Evolutionary conservation across 176 grass and related monocot species (phyloP).

Genomic region (Triticum urartu): DNA sequence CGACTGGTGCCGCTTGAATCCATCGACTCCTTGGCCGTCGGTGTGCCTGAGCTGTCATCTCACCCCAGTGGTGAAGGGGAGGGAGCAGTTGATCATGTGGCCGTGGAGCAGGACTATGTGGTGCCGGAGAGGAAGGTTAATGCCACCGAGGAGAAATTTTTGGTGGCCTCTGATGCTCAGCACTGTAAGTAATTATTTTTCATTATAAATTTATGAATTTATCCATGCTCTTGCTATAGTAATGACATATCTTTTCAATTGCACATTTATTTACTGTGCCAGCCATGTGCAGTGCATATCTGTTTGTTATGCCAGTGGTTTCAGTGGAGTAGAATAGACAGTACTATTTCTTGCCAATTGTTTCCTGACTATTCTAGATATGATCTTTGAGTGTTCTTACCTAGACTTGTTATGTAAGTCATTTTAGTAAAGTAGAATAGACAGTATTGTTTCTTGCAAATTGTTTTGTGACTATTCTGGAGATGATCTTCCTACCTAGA

Average conservation of each 20-base stretch:
- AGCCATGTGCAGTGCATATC: not conserved
- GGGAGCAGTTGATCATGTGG: slow-evolving; percentile 20
- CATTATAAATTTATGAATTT: slow-evolving; percentile 10
- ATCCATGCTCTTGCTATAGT: not conserved
- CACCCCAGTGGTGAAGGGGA: slow-evolving; percentile 3
- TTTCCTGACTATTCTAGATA: no score
- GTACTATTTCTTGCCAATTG: not conserved
- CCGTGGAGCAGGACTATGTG: not conserved
- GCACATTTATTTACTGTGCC: not conserved
- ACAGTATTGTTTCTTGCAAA: not conserved
- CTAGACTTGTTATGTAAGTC: not conserved
- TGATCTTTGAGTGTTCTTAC: no score
- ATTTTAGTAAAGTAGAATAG: not conserved
- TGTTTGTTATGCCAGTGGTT: slow-evolving; percentile 1
- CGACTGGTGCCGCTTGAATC: slow-evolving; percentile 44
- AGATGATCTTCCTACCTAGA: not conserved
- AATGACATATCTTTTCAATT: no score
- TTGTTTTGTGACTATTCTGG: not conserved
- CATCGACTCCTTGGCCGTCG: slow-evolving; percentile 32
- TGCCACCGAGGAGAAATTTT: slow-evolving; percentile 36
- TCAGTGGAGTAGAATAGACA: not conserved
- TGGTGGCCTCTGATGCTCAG: slow-evolving; percentile 21
- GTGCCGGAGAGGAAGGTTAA: not conserved
- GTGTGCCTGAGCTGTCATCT: slow-evolving; percentile 1
- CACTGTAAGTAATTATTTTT: slow-evolving; percentile 31